Percentiles rank a stretch among this genome's conserved stretches.
Conservation (phyloP, 1,284 basidiomycete species). For the Malassezia nana region DNA sequence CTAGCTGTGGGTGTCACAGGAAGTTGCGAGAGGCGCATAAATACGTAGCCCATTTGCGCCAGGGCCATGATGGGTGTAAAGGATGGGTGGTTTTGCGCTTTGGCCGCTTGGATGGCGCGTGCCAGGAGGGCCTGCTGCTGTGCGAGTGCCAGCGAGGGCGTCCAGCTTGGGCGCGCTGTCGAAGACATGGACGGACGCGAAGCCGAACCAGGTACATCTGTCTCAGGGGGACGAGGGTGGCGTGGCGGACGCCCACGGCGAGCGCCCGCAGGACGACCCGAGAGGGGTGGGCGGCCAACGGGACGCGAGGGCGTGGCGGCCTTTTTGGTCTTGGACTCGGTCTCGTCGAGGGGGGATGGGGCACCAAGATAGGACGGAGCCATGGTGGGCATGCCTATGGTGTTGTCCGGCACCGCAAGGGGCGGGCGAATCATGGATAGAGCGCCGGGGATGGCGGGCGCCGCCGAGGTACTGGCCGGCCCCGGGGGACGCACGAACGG, state of each 20-base stretch:
- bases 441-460: not conserved
- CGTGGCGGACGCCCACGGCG: slow-evolving; percentile 18
- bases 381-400: not conserved
- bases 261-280: slow-evolving; percentile 1
- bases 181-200: not conserved
- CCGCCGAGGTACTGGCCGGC: not conserved
- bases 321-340: not conserved
- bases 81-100: slow-evolving; percentile 25
- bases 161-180: slow-evolving; percentile 19
- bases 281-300: slow-evolving; percentile 5
- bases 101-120: slow-evolving; percentile 30
- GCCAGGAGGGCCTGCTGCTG: slow-evolving; percentile 37
- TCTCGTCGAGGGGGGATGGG: not conserved
- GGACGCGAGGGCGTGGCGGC: not conserved
- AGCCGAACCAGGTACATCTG: not conserved
- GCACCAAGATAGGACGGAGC: not conserved
- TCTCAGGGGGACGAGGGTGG: slow-evolving; percentile 20
- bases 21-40: slow-evolving; percentile 32
- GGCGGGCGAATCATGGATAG: not conserved
- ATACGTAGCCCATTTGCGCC: slow-evolving; percentile 40
- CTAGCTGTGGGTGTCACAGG: slow-evolving; percentile 26
- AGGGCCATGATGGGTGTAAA: slow-evolving; percentile 33
- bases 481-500: not conserved
- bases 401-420: not conserved
- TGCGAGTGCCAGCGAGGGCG: slow-evolving; percentile 27